A percentile compares a stretch with the other conserved stretches of the same genome.
These are phyloP conservation scores for Mycena latifolia DNA, from an alignment of 768 basidiomycete species.

Conservation along the genomic window DNA sequence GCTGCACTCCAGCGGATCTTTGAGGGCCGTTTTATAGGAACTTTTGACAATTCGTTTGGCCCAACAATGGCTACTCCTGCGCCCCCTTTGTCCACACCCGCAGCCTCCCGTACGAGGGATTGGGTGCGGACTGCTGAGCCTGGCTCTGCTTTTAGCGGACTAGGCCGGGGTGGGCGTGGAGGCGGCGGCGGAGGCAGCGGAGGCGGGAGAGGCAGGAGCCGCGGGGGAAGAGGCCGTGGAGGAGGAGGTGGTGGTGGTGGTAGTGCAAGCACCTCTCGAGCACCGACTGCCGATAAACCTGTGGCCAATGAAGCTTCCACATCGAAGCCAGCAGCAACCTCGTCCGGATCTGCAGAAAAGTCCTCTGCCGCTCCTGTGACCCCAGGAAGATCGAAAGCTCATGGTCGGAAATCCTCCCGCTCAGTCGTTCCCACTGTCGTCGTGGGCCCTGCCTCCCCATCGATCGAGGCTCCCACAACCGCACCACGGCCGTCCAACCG, in stretches of 20 bases:
- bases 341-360: conserved; percentile 32
- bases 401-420: conserved; percentile 51
- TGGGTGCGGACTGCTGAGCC: conserved; percentile 63
- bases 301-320: conserved; percentile 11
- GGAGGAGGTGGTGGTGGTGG: background rate
- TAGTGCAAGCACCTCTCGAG: conserved; percentile 29
- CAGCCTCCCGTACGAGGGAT: conserved; percentile 52
- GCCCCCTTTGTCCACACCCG: conserved; percentile 25
- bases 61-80: conserved; percentile 59
- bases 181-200: conserved; percentile 47
- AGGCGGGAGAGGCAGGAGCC: conserved; percentile 49
- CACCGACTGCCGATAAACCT: conserved; percentile 18
- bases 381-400: conserved; percentile 41
- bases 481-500: conserved; percentile 60
- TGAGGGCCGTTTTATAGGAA: conserved; percentile 19
- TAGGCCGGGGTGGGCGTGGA: conserved; percentile 49
- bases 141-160: conserved; percentile 61
- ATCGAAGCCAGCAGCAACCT: conserved; percentile 7
- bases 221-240: conserved; percentile 39
- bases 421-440: conserved; percentile 43
- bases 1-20: background rate
- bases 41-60: background rate
- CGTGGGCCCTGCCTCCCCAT: conserved; percentile 38
- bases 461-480: conserved; percentile 39
- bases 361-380: conserved; percentile 33